phyloP scores from a whole-genome alignment of 176 grass and related monocot species.

The Tuctoria greenei region DNA sequence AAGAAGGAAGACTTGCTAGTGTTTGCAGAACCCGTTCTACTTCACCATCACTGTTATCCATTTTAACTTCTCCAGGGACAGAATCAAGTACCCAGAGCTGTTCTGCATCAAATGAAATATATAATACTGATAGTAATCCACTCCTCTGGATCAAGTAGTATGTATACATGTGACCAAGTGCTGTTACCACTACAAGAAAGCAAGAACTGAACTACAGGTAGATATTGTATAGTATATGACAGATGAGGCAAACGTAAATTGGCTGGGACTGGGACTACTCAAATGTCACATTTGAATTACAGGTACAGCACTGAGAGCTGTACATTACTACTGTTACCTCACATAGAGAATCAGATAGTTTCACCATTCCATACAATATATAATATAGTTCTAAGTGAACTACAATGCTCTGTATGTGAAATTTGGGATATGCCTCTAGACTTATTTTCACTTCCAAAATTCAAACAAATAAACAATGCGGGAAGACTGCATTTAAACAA shows the following conservation, averaged over 20 bases:
- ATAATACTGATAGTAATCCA: slow-evolving; percentile 1
- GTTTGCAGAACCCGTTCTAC: slow-evolving; percentile 83
- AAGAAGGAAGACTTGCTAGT: slow-evolving; percentile 63
- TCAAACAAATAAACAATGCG: neutral
- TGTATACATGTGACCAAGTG: neutral
- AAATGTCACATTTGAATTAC: neutral
- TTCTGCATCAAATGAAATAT: slow-evolving; percentile 60
- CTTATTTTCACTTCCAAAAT: neutral
- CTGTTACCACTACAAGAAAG: neutral
- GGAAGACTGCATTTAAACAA: neutral
- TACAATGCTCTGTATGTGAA: neutral
- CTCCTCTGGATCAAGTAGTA: neutral
- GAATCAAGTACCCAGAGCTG: slow-evolving; percentile 98
- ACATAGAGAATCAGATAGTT: neutral
- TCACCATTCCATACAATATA: neutral
- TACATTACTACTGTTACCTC: neutral
- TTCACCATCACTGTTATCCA: slow-evolving; percentile 74
- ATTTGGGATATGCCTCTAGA: neutral
- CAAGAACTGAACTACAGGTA: neutral
- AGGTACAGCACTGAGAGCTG: neutral
- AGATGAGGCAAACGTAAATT: neutral
- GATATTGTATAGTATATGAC: neutral
- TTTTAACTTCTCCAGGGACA: slow-evolving; percentile 72
- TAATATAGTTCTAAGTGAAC: slow-evolving; percentile 1
- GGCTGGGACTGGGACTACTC: neutral